phyloP scores from a whole-genome alignment of 768 basidiomycete species.

The Lactarius sp. region DNA sequence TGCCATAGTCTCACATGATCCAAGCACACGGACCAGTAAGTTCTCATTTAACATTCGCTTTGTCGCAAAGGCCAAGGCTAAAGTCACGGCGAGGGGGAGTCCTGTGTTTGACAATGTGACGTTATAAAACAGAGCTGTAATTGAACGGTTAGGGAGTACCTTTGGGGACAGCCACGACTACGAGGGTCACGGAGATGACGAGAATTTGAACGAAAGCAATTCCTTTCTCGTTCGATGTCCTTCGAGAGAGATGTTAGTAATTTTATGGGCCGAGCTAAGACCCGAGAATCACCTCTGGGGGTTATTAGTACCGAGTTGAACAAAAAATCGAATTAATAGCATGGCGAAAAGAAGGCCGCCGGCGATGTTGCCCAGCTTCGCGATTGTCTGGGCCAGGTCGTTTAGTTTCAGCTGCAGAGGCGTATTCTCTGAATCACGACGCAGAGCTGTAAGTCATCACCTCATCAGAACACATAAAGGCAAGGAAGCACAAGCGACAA shows the following conservation, averaged over 20 bases:
- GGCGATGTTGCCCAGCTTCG: constrained; percentile 79
- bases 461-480: background rate
- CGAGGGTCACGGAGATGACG: constrained; percentile 90
- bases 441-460: constrained; percentile 54
- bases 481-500: constrained; percentile 30
- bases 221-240: constrained; percentile 76
- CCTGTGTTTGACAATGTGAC: constrained; percentile 40
- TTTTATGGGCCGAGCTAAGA: background rate
- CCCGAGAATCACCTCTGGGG: constrained; percentile 47
- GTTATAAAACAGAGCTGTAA: constrained; percentile 9
- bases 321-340: constrained; percentile 93
- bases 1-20: constrained; percentile 98
- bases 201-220: constrained; percentile 89
- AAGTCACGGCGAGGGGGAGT: constrained; percentile 90
- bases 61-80: constrained; percentile 95
- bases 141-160: constrained; percentile 34
- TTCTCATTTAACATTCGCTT: constrained; percentile 98
- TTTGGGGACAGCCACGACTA: constrained; percentile 87
- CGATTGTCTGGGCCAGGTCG: constrained; percentile 89
- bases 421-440: constrained; percentile 81
- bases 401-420: constrained; percentile 95
- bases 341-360: constrained; percentile 77
- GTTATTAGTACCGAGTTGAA: constrained; percentile 62
- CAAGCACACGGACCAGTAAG: constrained; percentile 89
- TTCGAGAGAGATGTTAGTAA: constrained; percentile 27